Evolutionary conservation across 2,329 filamentous ascomycete genomes (phyloP).

Genomic region (Xylariaceae sp.): DNA sequence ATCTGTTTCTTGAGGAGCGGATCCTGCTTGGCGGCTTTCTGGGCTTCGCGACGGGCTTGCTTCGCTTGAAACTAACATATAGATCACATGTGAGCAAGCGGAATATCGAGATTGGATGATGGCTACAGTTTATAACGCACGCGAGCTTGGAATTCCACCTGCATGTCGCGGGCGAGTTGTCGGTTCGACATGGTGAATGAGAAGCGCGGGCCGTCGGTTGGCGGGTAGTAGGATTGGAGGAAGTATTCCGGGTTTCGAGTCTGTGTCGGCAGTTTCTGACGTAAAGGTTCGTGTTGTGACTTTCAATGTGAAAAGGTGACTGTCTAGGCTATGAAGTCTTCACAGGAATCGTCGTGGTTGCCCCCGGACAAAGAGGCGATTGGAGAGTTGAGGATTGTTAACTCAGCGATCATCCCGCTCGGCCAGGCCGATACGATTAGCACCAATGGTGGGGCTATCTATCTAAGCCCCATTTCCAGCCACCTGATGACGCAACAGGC

Average conservation of each 20-base stretch:
- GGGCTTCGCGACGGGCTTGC: slow-evolving; percentile 55
- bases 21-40: slow-evolving; percentile 56
- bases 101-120: too few species aligned
- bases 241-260: neutral
- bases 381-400: too few species aligned
- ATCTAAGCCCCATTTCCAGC: too few species aligned
- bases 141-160: slow-evolving; percentile 58
- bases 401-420: too few species aligned
- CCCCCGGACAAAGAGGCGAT: too few species aligned
- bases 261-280: neutral
- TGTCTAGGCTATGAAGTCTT: too few species aligned
- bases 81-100: slow-evolving; percentile 1
- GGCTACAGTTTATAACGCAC: slow-evolving; percentile 29
- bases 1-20: slow-evolving; percentile 58
- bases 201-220: slow-evolving; percentile 2
- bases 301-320: too few species aligned
- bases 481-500: too few species aligned
- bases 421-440: too few species aligned
- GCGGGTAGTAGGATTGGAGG: neutral
- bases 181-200: slow-evolving; percentile 48
- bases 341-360: too few species aligned
- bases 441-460: too few species aligned
- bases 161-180: slow-evolving; percentile 55
- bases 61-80: slow-evolving; percentile 51
- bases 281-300: neutral